Percentiles rank a stretch among this genome's conserved stretches.
Evolutionary conservation across 2,329 filamentous ascomycete genomes (phyloP).

Genomic region (Catunica adiposa): DNA sequence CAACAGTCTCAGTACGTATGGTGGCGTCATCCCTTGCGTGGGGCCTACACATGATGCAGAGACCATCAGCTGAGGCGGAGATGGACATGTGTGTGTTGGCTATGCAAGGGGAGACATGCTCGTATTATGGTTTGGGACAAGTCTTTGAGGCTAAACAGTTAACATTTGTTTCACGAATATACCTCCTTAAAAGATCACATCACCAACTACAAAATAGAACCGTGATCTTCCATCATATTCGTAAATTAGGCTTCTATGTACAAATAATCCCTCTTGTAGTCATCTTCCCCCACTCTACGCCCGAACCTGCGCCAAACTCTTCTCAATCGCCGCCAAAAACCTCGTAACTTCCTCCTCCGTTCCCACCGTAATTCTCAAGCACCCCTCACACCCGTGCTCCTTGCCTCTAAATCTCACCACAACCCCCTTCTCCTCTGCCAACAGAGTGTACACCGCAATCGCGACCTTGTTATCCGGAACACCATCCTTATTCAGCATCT

Average conservation of each 20-base stretch:
- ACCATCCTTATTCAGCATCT: slow-evolving; percentile 60
- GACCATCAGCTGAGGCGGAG: neutral
- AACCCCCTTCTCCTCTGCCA: slow-evolving; percentile 76
- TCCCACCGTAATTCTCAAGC: slow-evolving; percentile 79
- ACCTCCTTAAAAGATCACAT: neutral
- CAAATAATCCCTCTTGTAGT: too few relatives aligned
- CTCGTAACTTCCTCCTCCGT: slow-evolving; percentile 72
- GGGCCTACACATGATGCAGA: neutral
- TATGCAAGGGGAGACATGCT: too few relatives aligned
- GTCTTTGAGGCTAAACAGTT: neutral
- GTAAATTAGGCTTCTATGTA: neutral
- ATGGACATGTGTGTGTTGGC: too few relatives aligned
- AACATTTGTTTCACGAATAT: neutral
- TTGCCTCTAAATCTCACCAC: slow-evolving; percentile 89
- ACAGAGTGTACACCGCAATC: slow-evolving; percentile 60
- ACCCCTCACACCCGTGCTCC: slow-evolving; percentile 77
- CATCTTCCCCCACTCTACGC: neutral
- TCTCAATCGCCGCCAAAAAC: slow-evolving; percentile 53
- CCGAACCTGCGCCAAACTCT: slow-evolving; percentile 30
- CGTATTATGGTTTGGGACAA: too few relatives aligned
- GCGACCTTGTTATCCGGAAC: slow-evolving; percentile 66
- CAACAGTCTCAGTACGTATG: neutral
- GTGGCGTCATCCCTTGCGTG: neutral
- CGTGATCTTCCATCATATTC: neutral
- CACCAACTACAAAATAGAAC: neutral